A percentile compares a stretch with the other conserved stretches of the same genome.
phyloP scores from a whole-genome alignment of 2,329 filamentous ascomycete species.

The Apiospora hydei region DNA sequence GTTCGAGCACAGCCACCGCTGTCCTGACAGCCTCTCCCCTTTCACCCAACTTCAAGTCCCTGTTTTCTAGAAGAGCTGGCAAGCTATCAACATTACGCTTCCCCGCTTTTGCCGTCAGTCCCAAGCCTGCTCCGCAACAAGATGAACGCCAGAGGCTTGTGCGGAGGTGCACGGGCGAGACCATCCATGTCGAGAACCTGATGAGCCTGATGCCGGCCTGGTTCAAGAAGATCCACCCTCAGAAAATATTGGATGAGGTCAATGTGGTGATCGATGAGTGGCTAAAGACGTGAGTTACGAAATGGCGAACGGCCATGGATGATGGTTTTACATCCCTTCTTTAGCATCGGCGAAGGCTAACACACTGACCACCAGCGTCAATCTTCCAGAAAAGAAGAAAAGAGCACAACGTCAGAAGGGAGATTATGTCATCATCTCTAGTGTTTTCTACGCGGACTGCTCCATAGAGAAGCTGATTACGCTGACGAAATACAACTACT shows the following conservation, averaged over 20 bases:
- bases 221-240: not conserved
- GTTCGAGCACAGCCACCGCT: not conserved
- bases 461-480: conserved; percentile 38
- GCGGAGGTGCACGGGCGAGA: not conserved
- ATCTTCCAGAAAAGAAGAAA: conserved; percentile 38
- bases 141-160: not conserved
- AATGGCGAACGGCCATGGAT: not conserved
- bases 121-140: not conserved
- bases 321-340: not conserved
- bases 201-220: conserved; percentile 17
- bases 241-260: conserved; percentile 33
- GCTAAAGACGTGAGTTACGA: conserved; percentile 35
- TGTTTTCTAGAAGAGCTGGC: not conserved
- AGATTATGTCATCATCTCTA: conserved; percentile 38
- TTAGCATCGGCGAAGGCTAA: not conserved
- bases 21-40: not conserved
- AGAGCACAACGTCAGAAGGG: conserved; percentile 38
- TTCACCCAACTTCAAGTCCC: not conserved
- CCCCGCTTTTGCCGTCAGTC: not conserved
- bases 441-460: conserved; percentile 39
- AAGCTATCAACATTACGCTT: not conserved
- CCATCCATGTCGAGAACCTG: not conserved
- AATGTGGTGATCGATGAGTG: conserved; percentile 39
- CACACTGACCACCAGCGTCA: conserved; percentile 33
- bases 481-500: conserved; percentile 40